A percentile compares a stretch with the other conserved stretches of the same genome.
These are phyloP conservation scores for Ceratopteris richardii DNA, from an alignment of 75 land plant genomes.

Conservation along the genomic window DNA sequence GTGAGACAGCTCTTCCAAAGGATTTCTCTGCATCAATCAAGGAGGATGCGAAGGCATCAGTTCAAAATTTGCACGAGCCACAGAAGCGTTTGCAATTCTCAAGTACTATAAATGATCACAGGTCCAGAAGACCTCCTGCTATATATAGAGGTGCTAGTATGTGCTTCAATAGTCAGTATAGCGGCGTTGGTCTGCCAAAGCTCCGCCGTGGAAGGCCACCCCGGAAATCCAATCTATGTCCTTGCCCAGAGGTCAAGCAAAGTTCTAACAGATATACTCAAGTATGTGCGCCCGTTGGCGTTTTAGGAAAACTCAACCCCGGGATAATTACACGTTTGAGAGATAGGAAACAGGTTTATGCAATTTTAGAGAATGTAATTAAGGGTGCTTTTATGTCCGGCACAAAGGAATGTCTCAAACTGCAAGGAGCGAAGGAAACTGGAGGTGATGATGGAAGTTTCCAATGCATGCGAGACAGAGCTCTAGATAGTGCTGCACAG, in stretches of 20 bases:
- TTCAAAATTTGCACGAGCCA: too few relatives aligned
- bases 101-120: too few relatives aligned
- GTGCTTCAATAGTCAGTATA: not conserved
- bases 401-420: not conserved
- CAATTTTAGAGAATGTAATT: slow-evolving; percentile 59
- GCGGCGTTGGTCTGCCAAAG: not conserved
- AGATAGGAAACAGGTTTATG: slow-evolving; percentile 70
- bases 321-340: slow-evolving; percentile 78
- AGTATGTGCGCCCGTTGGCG: slow-evolving; percentile 64
- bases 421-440: too few relatives aligned
- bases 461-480: too few relatives aligned
- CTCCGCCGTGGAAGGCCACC: not conserved
- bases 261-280: slow-evolving; percentile 51
- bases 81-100: too few relatives aligned
- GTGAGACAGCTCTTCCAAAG: too few relatives aligned
- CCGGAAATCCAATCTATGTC: not conserved
- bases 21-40: too few relatives aligned
- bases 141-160: too few relatives aligned
- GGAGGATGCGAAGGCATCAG: too few relatives aligned
- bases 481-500: not conserved
- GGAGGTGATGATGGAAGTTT: too few relatives aligned
- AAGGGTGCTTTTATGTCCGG: slow-evolving; percentile 18
- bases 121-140: too few relatives aligned
- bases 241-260: slow-evolving; percentile 21
- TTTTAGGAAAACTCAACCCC: slow-evolving; percentile 71